Conservation (phyloP, 2,329 filamentous ascomycete species). For the Aspergillus fructus region DNA sequence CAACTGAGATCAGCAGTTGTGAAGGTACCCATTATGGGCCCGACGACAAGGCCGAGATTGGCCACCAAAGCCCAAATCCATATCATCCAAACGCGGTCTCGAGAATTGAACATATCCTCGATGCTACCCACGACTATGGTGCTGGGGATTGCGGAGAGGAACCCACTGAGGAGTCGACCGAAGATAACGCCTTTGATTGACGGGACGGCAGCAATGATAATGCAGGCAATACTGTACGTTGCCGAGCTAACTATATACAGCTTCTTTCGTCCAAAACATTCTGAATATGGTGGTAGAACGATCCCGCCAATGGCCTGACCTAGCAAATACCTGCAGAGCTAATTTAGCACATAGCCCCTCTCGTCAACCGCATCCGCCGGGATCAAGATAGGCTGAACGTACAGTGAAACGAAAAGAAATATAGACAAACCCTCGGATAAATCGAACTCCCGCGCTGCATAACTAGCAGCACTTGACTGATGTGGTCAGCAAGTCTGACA, state of each 20-base stretch:
- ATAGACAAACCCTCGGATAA: constrained; percentile 27
- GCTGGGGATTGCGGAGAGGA: constrained; percentile 49
- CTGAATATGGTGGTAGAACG: constrained; percentile 38
- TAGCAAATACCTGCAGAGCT: constrained; percentile 30
- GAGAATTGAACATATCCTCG: constrained; percentile 51
- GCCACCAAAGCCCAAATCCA: constrained; percentile 47
- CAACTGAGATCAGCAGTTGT: constrained; percentile 40
- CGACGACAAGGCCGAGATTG: constrained; percentile 45
- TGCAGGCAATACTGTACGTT: constrained; percentile 30
- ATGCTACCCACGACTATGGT: constrained; percentile 50
- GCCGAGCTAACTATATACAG: constrained; percentile 34
- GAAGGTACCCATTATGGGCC: constrained; percentile 47
- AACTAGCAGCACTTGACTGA: constrained; percentile 30
- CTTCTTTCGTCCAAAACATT: constrained; percentile 39
- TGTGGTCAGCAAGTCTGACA: constrained; percentile 3
- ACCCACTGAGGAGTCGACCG: constrained; percentile 45
- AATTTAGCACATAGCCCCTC: not conserved
- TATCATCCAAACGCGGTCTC: constrained; percentile 48
- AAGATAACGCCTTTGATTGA: constrained; percentile 39
- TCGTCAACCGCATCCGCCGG: not conserved
- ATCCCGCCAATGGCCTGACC: constrained; percentile 35
- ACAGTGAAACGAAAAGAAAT: constrained; percentile 30
- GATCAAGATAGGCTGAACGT: not conserved
- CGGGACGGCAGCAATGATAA: constrained; percentile 40
- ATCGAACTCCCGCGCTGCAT: constrained; percentile 27